phyloP scores from a whole-genome alignment of 768 basidiomycete species.

The Kwoniella botswanensis region DNA sequence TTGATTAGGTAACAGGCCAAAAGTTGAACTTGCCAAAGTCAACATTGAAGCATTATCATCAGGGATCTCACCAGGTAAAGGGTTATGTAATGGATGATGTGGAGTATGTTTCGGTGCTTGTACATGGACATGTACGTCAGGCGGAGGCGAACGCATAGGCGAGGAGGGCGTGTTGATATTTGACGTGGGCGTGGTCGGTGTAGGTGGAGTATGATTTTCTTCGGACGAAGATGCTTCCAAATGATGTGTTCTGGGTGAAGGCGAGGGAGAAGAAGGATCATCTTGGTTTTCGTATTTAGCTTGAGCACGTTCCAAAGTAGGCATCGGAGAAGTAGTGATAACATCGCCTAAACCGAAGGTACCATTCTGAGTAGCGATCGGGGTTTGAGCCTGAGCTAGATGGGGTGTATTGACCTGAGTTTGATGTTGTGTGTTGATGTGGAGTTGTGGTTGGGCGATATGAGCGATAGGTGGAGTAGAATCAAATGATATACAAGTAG shows the following conservation, averaged over 20 bases:
- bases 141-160: slow-evolving; percentile 60
- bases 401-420: neutral
- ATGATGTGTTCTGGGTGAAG: neutral
- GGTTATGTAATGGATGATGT: slow-evolving; percentile 96
- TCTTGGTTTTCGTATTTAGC: neutral
- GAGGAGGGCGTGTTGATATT: neutral
- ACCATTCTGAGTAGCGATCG: neutral
- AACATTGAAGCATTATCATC: slow-evolving; percentile 88
- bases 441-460: slow-evolving; percentile 71
- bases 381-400: neutral
- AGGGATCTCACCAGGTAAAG: slow-evolving; percentile 87
- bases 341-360: slow-evolving; percentile 9
- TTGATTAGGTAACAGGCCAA: slow-evolving; percentile 61
- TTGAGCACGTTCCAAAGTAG: neutral
- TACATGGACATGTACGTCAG: slow-evolving; percentile 9
- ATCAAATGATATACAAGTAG: slow-evolving; percentile 89
- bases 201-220: slow-evolving; percentile 7
- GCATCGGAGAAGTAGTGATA: neutral
- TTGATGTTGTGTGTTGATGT: slow-evolving; percentile 2
- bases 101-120: slow-evolving; percentile 87
- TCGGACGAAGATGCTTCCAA: neutral
- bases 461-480: slow-evolving; percentile 79
- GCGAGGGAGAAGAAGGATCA: neutral
- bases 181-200: slow-evolving; percentile 12
- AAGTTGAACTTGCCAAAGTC: slow-evolving; percentile 92